These are phyloP conservation scores for Moniliella sp. DNA, from an alignment of 1,284 basidiomycete species.

Conservation along the genomic window DNA sequence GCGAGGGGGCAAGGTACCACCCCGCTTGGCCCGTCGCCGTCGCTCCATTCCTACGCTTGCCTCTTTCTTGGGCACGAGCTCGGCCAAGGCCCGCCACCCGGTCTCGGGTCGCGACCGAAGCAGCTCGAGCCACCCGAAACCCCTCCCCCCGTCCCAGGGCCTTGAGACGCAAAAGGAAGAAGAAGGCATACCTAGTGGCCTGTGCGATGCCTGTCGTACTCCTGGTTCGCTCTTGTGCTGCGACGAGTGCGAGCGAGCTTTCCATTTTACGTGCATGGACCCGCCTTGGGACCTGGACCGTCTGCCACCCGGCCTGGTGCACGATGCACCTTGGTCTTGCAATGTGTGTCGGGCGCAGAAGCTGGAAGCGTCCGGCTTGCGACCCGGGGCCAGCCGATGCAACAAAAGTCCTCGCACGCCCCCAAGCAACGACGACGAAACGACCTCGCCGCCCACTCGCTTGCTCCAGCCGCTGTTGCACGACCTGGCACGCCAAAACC, in stretches of 20 bases:
- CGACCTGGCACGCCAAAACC: slow-evolving; percentile 45
- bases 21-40: too few relatives aligned
- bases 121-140: too few relatives aligned
- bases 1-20: too few relatives aligned
- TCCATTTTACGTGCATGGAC: slow-evolving; percentile 85
- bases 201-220: too few relatives aligned
- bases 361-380: background rate
- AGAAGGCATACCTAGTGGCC: too few relatives aligned
- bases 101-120: too few relatives aligned
- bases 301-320: slow-evolving; percentile 38
- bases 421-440: background rate
- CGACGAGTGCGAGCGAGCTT: slow-evolving; percentile 83
- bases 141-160: too few relatives aligned
- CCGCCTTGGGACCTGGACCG: slow-evolving; percentile 76
- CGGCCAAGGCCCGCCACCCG: too few relatives aligned
- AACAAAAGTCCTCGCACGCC: background rate
- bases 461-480: slow-evolving; percentile 44
- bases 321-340: slow-evolving; percentile 82
- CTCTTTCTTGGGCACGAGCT: too few relatives aligned
- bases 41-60: too few relatives aligned
- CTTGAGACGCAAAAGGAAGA: too few relatives aligned
- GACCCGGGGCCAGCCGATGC: background rate
- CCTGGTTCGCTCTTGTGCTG: too few relatives aligned
- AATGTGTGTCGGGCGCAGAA: slow-evolving; percentile 42
- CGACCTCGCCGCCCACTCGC: slow-evolving; percentile 10